Evolutionary conservation across 2,329 filamentous ascomycete genomes (phyloP).

Genomic region (Colletotrichum aenigma): DNA sequence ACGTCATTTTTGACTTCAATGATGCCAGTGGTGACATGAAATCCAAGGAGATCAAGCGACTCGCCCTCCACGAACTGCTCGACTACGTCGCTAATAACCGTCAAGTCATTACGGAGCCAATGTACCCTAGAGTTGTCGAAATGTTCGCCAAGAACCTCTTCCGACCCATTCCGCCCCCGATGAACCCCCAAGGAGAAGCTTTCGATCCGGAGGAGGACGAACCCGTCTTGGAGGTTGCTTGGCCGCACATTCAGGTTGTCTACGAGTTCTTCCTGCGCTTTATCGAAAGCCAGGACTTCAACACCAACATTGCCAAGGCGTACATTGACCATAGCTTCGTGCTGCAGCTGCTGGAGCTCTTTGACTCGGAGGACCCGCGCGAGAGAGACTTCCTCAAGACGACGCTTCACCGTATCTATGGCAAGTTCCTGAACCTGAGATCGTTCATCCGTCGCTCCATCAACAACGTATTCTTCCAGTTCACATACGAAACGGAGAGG

Average conservation of each 20-base stretch:
- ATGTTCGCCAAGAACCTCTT: conserved; percentile 99
- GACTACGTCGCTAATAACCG: conserved; percentile 99
- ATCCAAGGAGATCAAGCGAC: conserved; percentile 97
- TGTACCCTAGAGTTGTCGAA: conserved; percentile 97
- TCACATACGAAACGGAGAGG: conserved; percentile 96
- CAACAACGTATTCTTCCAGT: conserved; percentile 99
- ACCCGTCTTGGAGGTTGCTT: conserved; percentile 95
- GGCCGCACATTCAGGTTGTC: conserved; percentile 99
- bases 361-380: conserved; percentile 96
- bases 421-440: conserved; percentile 96
- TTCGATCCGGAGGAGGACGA: conserved; percentile 99
- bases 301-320: conserved; percentile 98
- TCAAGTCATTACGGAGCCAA: conserved; percentile 97
- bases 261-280: conserved; percentile 99
- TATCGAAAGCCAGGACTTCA: conserved; percentile 99
- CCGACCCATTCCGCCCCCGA: conserved; percentile 92
- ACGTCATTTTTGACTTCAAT: conserved; percentile 99
- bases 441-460: conserved; percentile 98
- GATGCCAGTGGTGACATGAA: conserved; percentile 99
- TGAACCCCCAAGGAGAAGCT: conserved; percentile 97
- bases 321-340: conserved; percentile 99
- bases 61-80: conserved; percentile 92
- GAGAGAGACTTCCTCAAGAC: conserved; percentile 98
- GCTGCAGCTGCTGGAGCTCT: conserved; percentile 93
- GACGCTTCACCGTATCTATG: conserved; percentile 96